These are phyloP conservation scores for Paralagenidium karlingii DNA, from an alignment of 352 stramenopile species.

Conservation along the genomic window DNA sequence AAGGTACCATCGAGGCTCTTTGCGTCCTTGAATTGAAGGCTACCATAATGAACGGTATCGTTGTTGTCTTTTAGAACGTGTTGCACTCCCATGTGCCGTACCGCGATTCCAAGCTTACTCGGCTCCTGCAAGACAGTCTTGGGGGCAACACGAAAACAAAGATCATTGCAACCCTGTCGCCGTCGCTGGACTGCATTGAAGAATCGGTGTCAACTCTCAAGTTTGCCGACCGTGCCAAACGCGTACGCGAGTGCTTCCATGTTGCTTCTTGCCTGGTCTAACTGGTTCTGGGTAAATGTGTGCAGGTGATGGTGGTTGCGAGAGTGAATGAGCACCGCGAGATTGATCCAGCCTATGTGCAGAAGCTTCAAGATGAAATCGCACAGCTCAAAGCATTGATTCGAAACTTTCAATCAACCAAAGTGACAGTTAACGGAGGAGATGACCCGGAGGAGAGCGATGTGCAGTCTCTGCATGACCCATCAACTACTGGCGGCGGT, in stretches of 20 bases:
- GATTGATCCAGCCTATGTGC: conserved; percentile 79
- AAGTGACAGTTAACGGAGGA: too few relatives aligned
- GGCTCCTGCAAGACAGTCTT: conserved; percentile 82
- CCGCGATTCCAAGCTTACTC: conserved; percentile 89
- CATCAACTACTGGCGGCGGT: too few relatives aligned
- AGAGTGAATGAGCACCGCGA: conserved; percentile 75
- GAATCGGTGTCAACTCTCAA: conserved; percentile 91
- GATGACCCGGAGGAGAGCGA: too few relatives aligned
- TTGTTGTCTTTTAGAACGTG: conserved; percentile 4
- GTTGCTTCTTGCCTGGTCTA: too few relatives aligned
- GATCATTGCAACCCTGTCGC: conserved; percentile 86
- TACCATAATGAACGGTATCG: too few relatives aligned
- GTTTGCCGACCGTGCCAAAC: conserved; percentile 88
- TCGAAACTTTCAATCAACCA: conserved; percentile 16
- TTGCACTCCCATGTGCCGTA: conserved; percentile 77
- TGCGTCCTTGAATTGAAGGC: too few relatives aligned
- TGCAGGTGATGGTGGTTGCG: conserved; percentile 78
- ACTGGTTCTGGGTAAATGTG: too few relatives aligned
- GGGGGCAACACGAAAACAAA: conserved; percentile 85
- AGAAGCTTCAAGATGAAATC: conserved; percentile 81
- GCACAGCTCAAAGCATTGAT: conserved; percentile 58
- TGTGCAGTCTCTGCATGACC: too few relatives aligned
- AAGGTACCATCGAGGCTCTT: too few relatives aligned
- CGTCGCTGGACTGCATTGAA: conserved; percentile 72
- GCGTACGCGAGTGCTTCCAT: too few relatives aligned